Evolutionary conservation across 495 filamentous ascomycete species (phyloP), one percentile per base, ranked within the genome.

Genomic region (Jackrogersella multiformis): DNA sequence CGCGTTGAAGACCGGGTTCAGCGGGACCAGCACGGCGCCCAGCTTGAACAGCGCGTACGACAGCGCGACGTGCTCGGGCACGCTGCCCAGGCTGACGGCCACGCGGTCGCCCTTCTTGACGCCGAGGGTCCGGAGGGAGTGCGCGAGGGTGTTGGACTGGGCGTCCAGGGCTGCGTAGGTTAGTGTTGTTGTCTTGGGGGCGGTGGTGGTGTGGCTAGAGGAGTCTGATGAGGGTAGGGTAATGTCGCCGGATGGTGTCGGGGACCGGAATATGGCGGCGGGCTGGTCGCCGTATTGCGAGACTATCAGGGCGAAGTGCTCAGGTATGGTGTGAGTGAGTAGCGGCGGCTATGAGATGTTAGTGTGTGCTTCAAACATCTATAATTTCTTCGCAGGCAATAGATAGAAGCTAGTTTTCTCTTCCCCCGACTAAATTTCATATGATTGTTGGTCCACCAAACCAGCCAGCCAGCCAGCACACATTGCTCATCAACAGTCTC

Each of bases 1-100:
- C 16, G 84, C 78, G 70, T 93, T 97, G 83, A 97, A 99, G 0
- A 88, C 91, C 2, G 93, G 94, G 77, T 99, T 99, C 30, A 99
- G 81, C 1, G 95, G 95, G 1, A 96, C 94, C 58, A 97, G 80
- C 48, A 97, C 89, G 41, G 92, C 95, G 13, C 95, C 95, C 2
- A 97, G 84, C 75, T 99, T 97, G 77, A 95, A 96, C 18, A 96
- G 65, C 4, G 93, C 93, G 78, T 99, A 97, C 20, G 90, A 96
- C 13, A 86, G 77, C 75, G 89, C 86, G 3, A 90, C 91, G 72
- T 88, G 93, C 78, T 97, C 93, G 73, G 90, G 80, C 26, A 86
- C 88, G 70, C 97, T 99, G 1, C 95, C 94, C 16, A 97, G 76
- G 68, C 88, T 92, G 12, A 97, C 90, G 7, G 90, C 93, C 9